Conservation (phyloP, 2,329 filamentous ascomycete genomes). For the Fragosphaeria purpurea region DNA sequence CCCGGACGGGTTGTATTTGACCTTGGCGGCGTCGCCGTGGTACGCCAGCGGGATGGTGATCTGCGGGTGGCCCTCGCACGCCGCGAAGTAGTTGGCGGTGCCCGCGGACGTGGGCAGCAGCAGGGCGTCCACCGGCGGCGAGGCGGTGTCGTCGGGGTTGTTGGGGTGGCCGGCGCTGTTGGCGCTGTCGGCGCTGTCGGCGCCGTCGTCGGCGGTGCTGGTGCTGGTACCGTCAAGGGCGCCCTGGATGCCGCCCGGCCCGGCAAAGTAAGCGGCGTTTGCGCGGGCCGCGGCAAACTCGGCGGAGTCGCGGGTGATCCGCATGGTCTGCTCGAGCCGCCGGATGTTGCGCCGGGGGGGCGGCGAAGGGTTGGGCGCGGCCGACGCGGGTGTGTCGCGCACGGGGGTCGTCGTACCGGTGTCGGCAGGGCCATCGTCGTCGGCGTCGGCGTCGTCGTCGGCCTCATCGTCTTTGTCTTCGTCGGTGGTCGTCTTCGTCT, state of each 20-base stretch:
- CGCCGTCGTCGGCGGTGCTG: not conserved
- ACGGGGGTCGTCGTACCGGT: constrained; percentile 28
- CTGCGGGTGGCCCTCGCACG: constrained; percentile 48
- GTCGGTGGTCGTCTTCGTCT: no score
- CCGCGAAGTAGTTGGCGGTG: constrained; percentile 46
- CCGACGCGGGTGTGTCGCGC: no score
- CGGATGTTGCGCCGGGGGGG: constrained; percentile 6
- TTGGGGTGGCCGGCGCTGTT: constrained; percentile 29
- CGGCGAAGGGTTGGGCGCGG: not conserved
- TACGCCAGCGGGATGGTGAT: constrained; percentile 55
- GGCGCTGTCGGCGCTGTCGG: constrained; percentile 39
- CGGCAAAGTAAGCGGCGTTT: constrained; percentile 29
- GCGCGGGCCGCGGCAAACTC: not conserved
- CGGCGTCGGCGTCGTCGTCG: constrained; percentile 37
- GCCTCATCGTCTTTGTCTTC: constrained; percentile 17
- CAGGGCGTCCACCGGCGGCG: constrained; percentile 42
- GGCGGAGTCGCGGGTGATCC: constrained; percentile 25
- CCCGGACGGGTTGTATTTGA: constrained; percentile 30
- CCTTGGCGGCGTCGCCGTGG: constrained; percentile 38
- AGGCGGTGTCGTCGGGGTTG: no score
- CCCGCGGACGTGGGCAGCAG: constrained; percentile 44
- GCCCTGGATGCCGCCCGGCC: constrained; percentile 49
- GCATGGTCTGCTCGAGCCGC: not conserved
- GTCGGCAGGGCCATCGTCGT: constrained; percentile 37
- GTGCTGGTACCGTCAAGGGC: constrained; percentile 11